Conservation (phyloP, 768 basidiomycete genomes). For the Dioszegia hungarica region DNA sequence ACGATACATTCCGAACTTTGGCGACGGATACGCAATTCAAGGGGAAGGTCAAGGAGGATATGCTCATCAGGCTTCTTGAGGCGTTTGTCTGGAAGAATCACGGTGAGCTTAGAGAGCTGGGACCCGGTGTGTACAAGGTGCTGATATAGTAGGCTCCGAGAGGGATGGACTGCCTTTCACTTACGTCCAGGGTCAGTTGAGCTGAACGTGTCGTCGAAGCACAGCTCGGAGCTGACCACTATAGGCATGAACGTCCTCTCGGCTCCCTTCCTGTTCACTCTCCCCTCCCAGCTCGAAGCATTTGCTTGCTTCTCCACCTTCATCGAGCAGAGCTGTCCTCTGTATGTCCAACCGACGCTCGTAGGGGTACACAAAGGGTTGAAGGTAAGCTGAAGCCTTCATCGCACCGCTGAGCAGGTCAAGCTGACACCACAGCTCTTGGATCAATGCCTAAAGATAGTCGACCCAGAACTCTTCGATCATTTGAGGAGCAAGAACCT, state of each 20-base stretch:
- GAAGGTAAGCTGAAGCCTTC: conserved; percentile 58
- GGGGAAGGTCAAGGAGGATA: conserved; percentile 91
- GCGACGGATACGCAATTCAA: conserved; percentile 98
- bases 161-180: conserved; percentile 60
- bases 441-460: conserved; percentile 83
- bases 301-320: conserved; percentile 96
- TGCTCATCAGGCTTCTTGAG: conserved; percentile 91
- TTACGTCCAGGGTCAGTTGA: conserved; percentile 71
- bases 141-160: conserved; percentile 21
- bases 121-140: background rate
- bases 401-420: no score
- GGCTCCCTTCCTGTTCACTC: conserved; percentile 93
- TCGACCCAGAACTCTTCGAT: conserved; percentile 78
- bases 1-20: conserved; percentile 93
- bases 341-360: conserved; percentile 94
- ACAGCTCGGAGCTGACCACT: background rate
- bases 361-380: conserved; percentile 93
- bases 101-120: conserved; percentile 55
- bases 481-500: conserved; percentile 84
- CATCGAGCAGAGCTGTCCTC: conserved; percentile 87
- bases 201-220: no score
- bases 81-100: conserved; percentile 94
- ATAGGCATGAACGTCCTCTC: conserved; percentile 94
- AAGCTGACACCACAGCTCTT: conserved; percentile 60
- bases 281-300: conserved; percentile 97